A percentile compares a stretch with the other conserved stretches of the same genome.
Conservation (phyloP, 495 filamentous ascomycete genomes). For the Filosporella fistucella region DNA sequence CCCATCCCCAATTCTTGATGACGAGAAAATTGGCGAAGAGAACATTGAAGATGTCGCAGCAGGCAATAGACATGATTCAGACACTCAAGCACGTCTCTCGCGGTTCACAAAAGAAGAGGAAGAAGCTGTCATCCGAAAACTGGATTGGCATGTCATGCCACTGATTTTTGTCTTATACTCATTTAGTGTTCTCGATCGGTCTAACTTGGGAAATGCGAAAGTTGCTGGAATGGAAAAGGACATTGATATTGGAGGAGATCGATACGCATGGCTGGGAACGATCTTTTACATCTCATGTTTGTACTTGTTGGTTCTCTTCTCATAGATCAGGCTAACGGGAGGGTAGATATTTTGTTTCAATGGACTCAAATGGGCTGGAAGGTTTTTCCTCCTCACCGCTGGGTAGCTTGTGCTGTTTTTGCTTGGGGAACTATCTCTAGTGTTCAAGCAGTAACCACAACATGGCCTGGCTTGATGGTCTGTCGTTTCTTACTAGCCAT, state of each 20-base stretch:
- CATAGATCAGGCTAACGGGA: background rate
- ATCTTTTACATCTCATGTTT: constrained; percentile 29
- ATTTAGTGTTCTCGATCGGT: constrained; percentile 47
- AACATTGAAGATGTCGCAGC: constrained; percentile 10
- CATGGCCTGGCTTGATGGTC: constrained; percentile 64
- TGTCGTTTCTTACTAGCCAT: constrained; percentile 48
- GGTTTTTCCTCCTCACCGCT: constrained; percentile 32
- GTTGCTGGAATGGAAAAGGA: constrained; percentile 16
- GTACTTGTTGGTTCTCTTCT: background rate
- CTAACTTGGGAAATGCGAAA: constrained; percentile 68
- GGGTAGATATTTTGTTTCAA: constrained; percentile 10
- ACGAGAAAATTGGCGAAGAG: background rate
- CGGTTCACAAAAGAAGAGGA: constrained; percentile 8
- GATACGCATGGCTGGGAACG: constrained; percentile 29
- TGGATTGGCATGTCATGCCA: constrained; percentile 45
- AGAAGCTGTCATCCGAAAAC: constrained; percentile 34
- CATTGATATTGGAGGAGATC: constrained; percentile 14
- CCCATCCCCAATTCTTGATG: no score
- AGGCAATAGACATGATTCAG: background rate
- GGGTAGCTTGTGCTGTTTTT: constrained; percentile 43
- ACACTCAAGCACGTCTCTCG: background rate
- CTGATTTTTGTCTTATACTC: constrained; percentile 42
- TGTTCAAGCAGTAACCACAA: constrained; percentile 80
- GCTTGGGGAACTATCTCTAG: constrained; percentile 67
- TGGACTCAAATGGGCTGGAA: constrained; percentile 45